Percentiles rank a stretch among this genome's conserved stretches.
phyloP scores from a whole-genome alignment of 1,139 yeast species.

The Debaryomycetaceae sp. region DNA sequence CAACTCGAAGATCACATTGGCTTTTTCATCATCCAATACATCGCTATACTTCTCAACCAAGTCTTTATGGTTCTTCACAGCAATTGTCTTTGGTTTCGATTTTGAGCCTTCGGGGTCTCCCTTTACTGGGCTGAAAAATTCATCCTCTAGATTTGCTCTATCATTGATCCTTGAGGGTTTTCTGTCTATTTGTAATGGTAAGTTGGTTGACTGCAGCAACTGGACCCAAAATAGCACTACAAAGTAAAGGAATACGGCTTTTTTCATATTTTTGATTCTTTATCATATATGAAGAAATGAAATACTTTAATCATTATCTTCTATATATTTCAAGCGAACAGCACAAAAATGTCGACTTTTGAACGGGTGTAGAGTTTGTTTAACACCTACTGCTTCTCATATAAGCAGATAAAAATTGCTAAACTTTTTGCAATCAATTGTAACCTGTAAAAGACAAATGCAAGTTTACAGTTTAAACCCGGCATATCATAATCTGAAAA shows the following conservation, averaged over 20 bases:
- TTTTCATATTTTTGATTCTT: background rate
- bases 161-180: too few species aligned
- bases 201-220: background rate
- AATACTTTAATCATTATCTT: too few species aligned
- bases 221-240: conserved; percentile 1
- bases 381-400: background rate
- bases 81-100: background rate
- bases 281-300: too few species aligned
- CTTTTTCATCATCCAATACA: background rate
- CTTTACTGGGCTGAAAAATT: background rate
- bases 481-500: background rate
- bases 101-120: background rate
- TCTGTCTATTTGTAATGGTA: too few species aligned
- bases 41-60: background rate
- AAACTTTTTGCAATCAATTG: background rate
- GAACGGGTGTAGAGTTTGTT: too few species aligned
- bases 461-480: background rate
- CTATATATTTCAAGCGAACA: too few species aligned
- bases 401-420: background rate
- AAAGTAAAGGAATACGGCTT: background rate
- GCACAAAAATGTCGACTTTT: too few species aligned
- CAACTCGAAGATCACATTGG: conserved; percentile 8
- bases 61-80: conserved; percentile 1
- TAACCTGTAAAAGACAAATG: background rate
- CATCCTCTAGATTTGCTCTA: background rate